A percentile compares a stretch with the other conserved stretches of the same genome.
Evolutionary conservation across 1,284 basidiomycete genomes (phyloP).

Genomic region (Trametes versicolor): DNA sequence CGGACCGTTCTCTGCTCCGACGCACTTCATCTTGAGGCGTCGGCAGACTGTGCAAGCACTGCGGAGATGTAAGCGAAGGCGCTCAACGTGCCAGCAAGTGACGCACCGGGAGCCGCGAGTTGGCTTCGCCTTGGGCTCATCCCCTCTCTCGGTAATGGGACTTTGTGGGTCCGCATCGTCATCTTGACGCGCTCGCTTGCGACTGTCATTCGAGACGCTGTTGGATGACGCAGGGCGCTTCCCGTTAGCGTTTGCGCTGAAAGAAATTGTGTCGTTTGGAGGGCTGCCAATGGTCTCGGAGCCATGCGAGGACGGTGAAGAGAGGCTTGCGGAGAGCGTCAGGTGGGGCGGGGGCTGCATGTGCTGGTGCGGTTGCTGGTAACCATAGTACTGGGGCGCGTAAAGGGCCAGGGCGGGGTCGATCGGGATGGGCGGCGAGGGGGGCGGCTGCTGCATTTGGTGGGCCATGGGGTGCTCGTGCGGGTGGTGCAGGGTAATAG

Average conservation of each 20-base stretch:
- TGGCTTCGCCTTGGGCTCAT: constrained; percentile 82
- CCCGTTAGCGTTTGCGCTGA: constrained; percentile 62
- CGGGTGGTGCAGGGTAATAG: constrained; percentile 40
- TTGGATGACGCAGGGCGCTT: constrained; percentile 71
- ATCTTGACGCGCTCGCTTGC: constrained; percentile 64
- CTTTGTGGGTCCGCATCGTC: constrained; percentile 54
- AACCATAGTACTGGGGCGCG: constrained; percentile 63
- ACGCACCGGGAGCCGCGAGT: constrained; percentile 87
- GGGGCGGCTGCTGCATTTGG: constrained; percentile 59
- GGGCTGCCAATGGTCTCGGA: constrained; percentile 80
- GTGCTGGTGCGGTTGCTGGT: constrained; percentile 51
- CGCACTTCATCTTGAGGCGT: constrained; percentile 98
- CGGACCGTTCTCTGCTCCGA: constrained; percentile 91
- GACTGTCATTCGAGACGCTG: constrained; percentile 51
- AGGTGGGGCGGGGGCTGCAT: constrained; percentile 42
- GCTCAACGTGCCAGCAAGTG: constrained; percentile 10
- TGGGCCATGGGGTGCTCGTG: constrained; percentile 38
- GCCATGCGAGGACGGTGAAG: constrained; percentile 73
- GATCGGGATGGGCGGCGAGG: constrained; percentile 67
- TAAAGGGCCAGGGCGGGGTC: constrained; percentile 75
- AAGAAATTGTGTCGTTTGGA: constrained; percentile 67
- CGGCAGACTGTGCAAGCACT: constrained; percentile 96
- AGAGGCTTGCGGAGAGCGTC: constrained; percentile 44
- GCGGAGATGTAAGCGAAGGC: constrained; percentile 19
- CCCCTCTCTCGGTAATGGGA: constrained; percentile 62